Evolutionary conservation across 768 basidiomycete species (phyloP), one percentile per base, ranked within the genome.

Genomic region (Basidioascus undulatus): DNA sequence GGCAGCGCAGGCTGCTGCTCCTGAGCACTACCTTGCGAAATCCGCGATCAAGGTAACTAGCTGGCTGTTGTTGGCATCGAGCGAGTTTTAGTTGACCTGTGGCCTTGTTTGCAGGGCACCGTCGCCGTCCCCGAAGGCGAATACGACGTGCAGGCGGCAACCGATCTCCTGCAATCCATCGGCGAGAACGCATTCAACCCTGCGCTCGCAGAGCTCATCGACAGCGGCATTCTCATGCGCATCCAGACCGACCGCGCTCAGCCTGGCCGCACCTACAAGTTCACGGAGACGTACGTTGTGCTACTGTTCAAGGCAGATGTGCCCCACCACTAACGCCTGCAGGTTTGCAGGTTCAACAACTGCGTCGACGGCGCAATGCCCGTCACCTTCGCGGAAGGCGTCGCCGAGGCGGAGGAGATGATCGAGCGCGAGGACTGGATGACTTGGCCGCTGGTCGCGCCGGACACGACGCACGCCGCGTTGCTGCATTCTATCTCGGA

Each of bases 401-500:
- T 69, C 12, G 55, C 80, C 26, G 72, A 77, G 41, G 70, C 72
- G 5, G 57, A 70, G 12, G 63, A 67, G 19, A 49, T 57, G 20
- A 63, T 64, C 32, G 57, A 65, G 32, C 65, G 65, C 10, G 60
- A 65, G 6, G 62, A 60, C 2, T 76, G 71, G 67, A 66, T 71
- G 35, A 72, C 76, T 41, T 92, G 86, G 84, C 70, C 79, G 0
- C 54, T 82, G 35, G 61, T 76, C 24, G 71, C 80, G 4, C 70
- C 70, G 3, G 82, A 83, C 47, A 83, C 86, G 7, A 80, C 86
- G 47, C 63, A 72, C 37, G 76, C 78, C 12, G 69, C 74, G 0
- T 57, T 89, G 44, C 59, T 83, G 25, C 69, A 80, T 44, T 62
- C 83, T n/a, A 70, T 74, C n/a, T 86, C 83, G 0, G 74, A 80